Evolutionary conservation across 345 rosid species (phyloP), one percentile per base, ranked within the genome.

Genomic region (Erysimum cheiranthoides): DNA sequence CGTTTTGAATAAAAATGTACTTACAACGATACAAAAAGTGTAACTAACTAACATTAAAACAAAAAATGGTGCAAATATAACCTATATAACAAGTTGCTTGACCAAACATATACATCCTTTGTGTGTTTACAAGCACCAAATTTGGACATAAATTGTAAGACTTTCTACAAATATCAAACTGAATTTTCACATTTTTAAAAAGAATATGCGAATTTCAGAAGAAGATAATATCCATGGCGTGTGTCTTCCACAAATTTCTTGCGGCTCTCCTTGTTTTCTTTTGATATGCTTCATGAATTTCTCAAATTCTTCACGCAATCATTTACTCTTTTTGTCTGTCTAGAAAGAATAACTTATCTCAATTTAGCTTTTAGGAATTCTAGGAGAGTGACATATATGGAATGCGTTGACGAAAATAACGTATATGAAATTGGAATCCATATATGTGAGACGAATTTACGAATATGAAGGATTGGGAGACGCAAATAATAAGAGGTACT

Each of bases 181-280:
- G 25, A 61, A 8, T 38, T 50, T 59, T 49, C 32, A 39, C 5
- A 5, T 3, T 12, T 2, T 35, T 47, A 10, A n/a, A 31, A 30
- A 49, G 46, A 68, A 62, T 62, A 70, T 76, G 75, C 65, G 18
- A 61, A 32, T 42, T 42, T 68, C 4, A 16, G 39, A 51, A 61
- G 59, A 69, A 43, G 59, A 53, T 76, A 76, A 32, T 76, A 64
- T 70, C 31, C 25, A 4, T 69, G 75, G 71, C 80, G 71, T 70
- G 75, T 70, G 75, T 10, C 51, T 70, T 53, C 80, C 75, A 70
- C 75, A 70, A 21, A 54, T 54, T 45, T 70, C 70, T 38, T 34
- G 70, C 52, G 75, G 27, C 46, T 76, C 60, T 18, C 43, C 13
- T 57, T 63, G 13, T 16, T 75, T 75, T 62, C 32, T 13, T 68